Percentiles rank a stretch among this genome's conserved stretches.
Conservation (phyloP, 78 protist species). For the Creolimax fragrantissima region DNA sequence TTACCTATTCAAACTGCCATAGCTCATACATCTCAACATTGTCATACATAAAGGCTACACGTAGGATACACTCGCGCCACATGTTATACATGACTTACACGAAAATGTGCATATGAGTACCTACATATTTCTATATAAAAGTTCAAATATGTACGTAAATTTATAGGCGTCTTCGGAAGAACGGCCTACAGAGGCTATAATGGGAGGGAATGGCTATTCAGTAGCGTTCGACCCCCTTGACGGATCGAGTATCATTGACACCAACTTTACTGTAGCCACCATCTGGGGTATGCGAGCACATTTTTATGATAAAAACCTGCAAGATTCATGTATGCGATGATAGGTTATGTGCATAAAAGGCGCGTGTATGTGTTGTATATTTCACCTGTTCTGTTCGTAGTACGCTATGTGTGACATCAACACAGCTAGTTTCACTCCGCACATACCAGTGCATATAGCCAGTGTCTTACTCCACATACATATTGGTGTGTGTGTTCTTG, state of each 20-base stretch:
- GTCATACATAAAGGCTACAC: neutral
- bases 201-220: constrained; percentile 12
- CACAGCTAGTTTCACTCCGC: too few relatives aligned
- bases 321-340: too few relatives aligned
- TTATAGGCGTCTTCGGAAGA: neutral
- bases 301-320: neutral
- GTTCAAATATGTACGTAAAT: neutral
- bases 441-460: too few relatives aligned
- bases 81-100: neutral
- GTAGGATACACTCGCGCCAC: neutral
- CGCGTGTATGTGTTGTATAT: too few relatives aligned
- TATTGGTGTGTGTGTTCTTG: too few relatives aligned
- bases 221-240: constrained; percentile 29
- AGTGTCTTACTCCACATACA: too few relatives aligned
- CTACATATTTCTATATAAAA: neutral
- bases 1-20: neutral
- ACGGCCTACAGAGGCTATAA: neutral
- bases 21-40: neutral
- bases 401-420: too few relatives aligned
- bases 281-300: neutral
- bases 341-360: too few relatives aligned
- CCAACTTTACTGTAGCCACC: constrained; percentile 13
- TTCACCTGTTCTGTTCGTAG: too few relatives aligned
- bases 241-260: constrained; percentile 4
- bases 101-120: neutral